Evolutionary conservation across 306 rosid genomes (phyloP).

Genomic region (Fagus crenata): DNA sequence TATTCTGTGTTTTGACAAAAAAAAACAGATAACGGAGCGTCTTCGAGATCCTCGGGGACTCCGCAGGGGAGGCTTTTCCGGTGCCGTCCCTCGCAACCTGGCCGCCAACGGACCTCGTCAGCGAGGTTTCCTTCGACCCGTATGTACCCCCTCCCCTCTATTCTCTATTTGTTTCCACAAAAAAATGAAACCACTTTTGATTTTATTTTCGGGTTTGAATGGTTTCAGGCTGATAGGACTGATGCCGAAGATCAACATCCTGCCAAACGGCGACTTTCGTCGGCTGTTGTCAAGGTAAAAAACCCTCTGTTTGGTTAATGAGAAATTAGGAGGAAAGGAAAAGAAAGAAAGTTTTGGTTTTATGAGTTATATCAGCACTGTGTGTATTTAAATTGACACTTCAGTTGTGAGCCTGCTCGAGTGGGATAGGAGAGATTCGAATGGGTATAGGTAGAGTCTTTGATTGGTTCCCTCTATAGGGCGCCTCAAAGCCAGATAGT

Average conservation of each 20-base stretch:
- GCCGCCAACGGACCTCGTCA: conserved; percentile 68
- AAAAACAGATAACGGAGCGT: conserved; percentile 71
- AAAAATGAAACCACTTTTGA: neutral
- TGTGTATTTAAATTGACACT: no score
- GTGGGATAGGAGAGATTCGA: no score
- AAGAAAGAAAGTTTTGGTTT: neutral
- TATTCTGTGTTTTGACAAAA: conserved; percentile 1
- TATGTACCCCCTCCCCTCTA: conserved; percentile 9
- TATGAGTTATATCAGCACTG: no score
- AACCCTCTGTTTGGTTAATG: neutral
- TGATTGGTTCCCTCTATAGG: no score
- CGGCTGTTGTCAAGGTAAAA: conserved; percentile 87
- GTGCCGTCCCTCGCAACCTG: conserved; percentile 60
- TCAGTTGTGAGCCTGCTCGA: no score
- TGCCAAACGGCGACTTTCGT: conserved; percentile 72
- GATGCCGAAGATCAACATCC: conserved; percentile 77
- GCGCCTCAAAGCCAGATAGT: no score
- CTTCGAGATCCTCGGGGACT: conserved; percentile 98
- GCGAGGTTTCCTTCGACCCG: conserved; percentile 67
- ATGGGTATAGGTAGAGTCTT: no score
- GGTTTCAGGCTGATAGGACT: conserved; percentile 55
- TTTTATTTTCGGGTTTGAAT: neutral
- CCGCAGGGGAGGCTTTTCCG: conserved; percentile 61
- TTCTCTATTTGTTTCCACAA: neutral
- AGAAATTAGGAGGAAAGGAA: neutral